Evolutionary conservation across 768 basidiomycete genomes (phyloP), one percentile per base, ranked within the genome.

Genomic region (Suillus luteus): DNA sequence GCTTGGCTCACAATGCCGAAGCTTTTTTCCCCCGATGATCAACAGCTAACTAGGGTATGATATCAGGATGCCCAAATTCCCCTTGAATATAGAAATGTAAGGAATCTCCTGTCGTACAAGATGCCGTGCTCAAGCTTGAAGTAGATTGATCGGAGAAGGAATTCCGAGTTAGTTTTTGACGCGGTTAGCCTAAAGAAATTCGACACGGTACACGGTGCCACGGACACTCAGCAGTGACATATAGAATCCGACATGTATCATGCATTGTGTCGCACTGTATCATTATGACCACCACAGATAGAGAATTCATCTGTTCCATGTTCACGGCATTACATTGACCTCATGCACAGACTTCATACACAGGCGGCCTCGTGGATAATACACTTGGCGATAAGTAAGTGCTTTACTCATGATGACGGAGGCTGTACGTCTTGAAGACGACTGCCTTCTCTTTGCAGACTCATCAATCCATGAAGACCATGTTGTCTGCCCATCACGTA

Each of bases 111-210:
- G 33, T 27, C 1, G 14, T 60, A 7, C 33, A 14, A n/a, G 9
- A 10, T 10, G 2, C 31, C 15, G 24, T 14, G 10, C 52, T 64
- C 40, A 70, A 38, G 19, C 17, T 11, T 5, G 2, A 19, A 33
- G 8, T 15, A 71, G 71, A 61, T 48, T 41, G 46, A 9, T 40
- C 43, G 66, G 22, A 66, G 54, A 52, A 27, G 69, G 57, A 66
- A 62, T 15, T 66, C 71, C 3, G 70, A 70, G 9, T 63, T 72
- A 33, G 38, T 66, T 12, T 71, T 71, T 38, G 70, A 72, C 54
- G 60, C 64, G 7, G 60, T 70, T 24, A 54, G 54, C 40, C 55
- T 24, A 22, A 72, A 68, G 40, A 72, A 66, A 54, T 19, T 64
- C 8, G 64, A 62, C 33, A 27, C 40, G 11, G 6, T 19, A 40